Evolutionary conservation across 2,329 filamentous ascomycete species (phyloP).

Genomic region (Albifimbria verrucaria): DNA sequence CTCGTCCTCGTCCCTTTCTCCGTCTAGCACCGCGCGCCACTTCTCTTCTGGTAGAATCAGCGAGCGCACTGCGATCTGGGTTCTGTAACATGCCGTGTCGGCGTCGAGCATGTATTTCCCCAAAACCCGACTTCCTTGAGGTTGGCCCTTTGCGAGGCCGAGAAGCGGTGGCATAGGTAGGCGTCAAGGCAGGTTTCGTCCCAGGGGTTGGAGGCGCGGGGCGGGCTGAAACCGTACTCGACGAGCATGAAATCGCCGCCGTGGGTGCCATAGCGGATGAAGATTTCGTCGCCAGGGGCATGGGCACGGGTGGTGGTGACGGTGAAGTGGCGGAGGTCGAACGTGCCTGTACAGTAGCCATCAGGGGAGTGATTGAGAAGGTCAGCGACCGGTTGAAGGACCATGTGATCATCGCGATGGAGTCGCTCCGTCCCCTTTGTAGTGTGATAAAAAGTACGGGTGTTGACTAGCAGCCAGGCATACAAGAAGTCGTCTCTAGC

Average conservation of each 20-base stretch:
- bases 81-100: constrained; percentile 50
- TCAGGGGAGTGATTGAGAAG: constrained; percentile 59
- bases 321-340: constrained; percentile 48
- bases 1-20: constrained; percentile 42
- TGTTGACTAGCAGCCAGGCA: constrained; percentile 59
- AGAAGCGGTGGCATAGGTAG: constrained; percentile 38
- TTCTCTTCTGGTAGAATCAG: constrained; percentile 30
- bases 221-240: constrained; percentile 58
- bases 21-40: constrained; percentile 44
- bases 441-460: constrained; percentile 59
- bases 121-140: constrained; percentile 47
- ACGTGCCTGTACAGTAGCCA: constrained; percentile 50
- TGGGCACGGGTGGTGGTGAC: constrained; percentile 52
- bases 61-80: constrained; percentile 48
- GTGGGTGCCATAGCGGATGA: constrained; percentile 67
- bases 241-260: constrained; percentile 67
- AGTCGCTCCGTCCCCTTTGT: constrained; percentile 40
- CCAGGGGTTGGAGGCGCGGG: constrained; percentile 42
- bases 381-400: constrained; percentile 69
- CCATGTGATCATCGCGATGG: constrained; percentile 57
- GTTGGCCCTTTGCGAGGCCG: constrained; percentile 26
- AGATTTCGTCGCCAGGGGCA: constrained; percentile 58
- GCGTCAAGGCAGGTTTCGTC: constrained; percentile 48
- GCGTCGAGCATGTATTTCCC: constrained; percentile 50
- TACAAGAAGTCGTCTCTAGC: constrained; percentile 45